A percentile compares a stretch with the other conserved stretches of the same genome.
Conservation (phyloP, 371 early-diverging fungal genomes). For the Umbelopsis sp. region DNA sequence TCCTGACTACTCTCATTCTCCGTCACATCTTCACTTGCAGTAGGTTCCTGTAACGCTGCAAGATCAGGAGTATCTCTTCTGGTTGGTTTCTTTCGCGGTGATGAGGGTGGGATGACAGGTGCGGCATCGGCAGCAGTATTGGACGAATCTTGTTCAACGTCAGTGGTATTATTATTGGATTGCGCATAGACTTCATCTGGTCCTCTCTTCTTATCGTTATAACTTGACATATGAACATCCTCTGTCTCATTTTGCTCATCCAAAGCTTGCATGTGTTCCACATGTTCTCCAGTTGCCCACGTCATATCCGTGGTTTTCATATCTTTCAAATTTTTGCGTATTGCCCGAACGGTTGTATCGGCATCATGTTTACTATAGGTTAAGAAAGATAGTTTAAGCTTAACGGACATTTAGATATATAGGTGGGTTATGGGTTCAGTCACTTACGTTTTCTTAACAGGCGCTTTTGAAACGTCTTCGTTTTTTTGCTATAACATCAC, state of each 20-base stretch:
- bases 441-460: slow-evolving; percentile 48
- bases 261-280: slow-evolving; percentile 1
- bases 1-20: neutral
- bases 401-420: neutral
- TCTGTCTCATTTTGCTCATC: slow-evolving; percentile 24
- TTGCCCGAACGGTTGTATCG: slow-evolving; percentile 39
- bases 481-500: slow-evolving; percentile 21
- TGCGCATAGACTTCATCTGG: slow-evolving; percentile 10
- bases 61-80: slow-evolving; percentile 7
- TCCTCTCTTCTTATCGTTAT: slow-evolving; percentile 19
- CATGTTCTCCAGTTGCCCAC: slow-evolving; percentile 22
- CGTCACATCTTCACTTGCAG: neutral
- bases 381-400: neutral
- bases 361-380: slow-evolving; percentile 41
- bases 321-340: slow-evolving; percentile 49
- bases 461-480: slow-evolving; percentile 27
- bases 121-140: neutral
- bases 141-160: neutral
- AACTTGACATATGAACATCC: slow-evolving; percentile 22
- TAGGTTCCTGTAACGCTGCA: neutral
- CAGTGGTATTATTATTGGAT: neutral
- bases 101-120: neutral
- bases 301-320: slow-evolving; percentile 48
- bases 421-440: neutral
- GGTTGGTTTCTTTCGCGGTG: slow-evolving; percentile 13